Base-by-base conservation (phyloP, 2,329 filamentous ascomycete species). In the Fusarium palustre region DNA sequence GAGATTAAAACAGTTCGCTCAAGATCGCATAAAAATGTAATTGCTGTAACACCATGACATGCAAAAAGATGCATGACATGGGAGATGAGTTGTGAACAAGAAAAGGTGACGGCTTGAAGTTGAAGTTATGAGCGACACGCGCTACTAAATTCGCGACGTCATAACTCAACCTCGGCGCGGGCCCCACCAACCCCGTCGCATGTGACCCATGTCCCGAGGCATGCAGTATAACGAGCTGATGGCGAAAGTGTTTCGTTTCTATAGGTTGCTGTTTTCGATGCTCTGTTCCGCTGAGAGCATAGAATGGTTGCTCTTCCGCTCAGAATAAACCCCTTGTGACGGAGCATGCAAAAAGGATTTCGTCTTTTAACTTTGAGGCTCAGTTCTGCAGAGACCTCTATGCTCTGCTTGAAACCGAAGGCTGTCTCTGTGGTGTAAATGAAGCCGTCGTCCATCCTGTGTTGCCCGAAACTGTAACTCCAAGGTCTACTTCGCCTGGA, bases 401-500 rank as follows among this genome's bases (percentile, higher is more conserved):
- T 46, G 80, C 84, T 55, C 83, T 81, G 68, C 81, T 81, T 48
- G 81, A 77, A 39, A 86, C 82, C 20, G 85, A 86, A 13, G 81
- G 78, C 58, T 80, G 79, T 53, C 84, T 80, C 58, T 82, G 81
- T 39, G 80, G 77, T 36, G 80, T 72, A 65, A 86, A 86, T 34
- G 80, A 85, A 10, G 83, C 82, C 4, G 83, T 52, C 54, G 73
- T 82, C 58, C 83, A 78, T 34, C 81, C 78, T 12, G 78, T 70
- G 22, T 78, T 74, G 20, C 77, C 74, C 12, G 79, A 79, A 16
- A 76, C 79, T 69, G 81, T 75, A 55, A 80, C 74, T 22, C 79
- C 79, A 7, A 81, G 70, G 64, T 90, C 88, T 5, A 83, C 81
- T 73, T 90, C 87, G n/a, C 87, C 87, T 3, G 84, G 82, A 3